Conservation (phyloP, 495 filamentous ascomycete species). For the Tuber melanosporum region DNA sequence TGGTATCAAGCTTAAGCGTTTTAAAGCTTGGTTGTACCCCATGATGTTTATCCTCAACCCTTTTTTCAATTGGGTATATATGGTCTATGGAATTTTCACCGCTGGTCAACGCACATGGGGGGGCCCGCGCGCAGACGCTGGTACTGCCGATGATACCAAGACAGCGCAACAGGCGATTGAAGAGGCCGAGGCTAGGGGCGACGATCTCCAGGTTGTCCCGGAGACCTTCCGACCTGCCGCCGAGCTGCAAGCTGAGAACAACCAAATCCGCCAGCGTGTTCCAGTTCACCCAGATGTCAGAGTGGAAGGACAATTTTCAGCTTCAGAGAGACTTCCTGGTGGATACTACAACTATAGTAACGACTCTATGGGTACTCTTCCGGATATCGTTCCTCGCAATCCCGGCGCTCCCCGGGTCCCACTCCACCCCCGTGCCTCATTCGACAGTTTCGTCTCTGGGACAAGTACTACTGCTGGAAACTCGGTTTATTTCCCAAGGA, state of each 20-base stretch:
- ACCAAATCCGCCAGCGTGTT: constrained; percentile 45
- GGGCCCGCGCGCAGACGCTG: constrained; percentile 87
- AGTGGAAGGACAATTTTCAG: constrained; percentile 66
- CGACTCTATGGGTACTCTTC: constrained; percentile 54
- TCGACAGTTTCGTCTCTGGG: constrained; percentile 62
- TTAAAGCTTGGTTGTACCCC: constrained; percentile 90
- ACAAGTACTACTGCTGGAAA: constrained; percentile 51
- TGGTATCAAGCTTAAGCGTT: constrained; percentile 74
- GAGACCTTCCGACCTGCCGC: constrained; percentile 75
- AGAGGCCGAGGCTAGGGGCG: constrained; percentile 67
- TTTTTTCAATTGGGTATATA: constrained; percentile 98
- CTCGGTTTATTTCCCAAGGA: constrained; percentile 64
- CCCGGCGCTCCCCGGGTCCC: constrained; percentile 49
- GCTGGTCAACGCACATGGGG: constrained; percentile 96
- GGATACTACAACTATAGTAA: constrained; percentile 60
- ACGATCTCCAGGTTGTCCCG: constrained; percentile 86
- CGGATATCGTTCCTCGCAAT: constrained; percentile 45
- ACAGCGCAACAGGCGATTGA: constrained; percentile 79
- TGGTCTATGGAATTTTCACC: constrained; percentile 82
- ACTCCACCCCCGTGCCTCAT: constrained; percentile 58
- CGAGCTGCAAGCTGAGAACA: constrained; percentile 49
- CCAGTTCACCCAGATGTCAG: constrained; percentile 63
- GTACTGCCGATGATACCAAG: constrained; percentile 68
- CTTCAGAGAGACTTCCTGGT: constrained; percentile 53
- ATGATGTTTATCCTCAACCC: constrained; percentile 94